These are phyloP conservation scores for Margaritispora aquatica DNA, from an alignment of 495 filamentous ascomycete species.

Conservation along the genomic window DNA sequence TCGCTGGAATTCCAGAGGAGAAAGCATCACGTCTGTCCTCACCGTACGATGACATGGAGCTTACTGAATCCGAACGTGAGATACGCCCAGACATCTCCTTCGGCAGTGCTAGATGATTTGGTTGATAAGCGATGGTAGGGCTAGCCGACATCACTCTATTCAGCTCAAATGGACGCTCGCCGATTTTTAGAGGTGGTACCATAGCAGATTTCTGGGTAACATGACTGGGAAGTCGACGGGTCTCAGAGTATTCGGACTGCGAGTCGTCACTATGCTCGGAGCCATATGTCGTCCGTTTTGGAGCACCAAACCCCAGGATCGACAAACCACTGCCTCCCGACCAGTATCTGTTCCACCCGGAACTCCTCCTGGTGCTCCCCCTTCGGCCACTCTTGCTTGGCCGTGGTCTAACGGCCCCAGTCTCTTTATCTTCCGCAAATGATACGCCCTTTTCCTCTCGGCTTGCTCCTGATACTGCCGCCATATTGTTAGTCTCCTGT, in stretches of 20 bases:
- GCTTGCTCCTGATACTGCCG: conserved; percentile 17
- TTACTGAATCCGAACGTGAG: conserved; percentile 52
- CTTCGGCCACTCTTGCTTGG: conserved; percentile 13
- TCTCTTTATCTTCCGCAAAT: conserved; percentile 29
- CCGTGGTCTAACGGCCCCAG: conserved; percentile 1
- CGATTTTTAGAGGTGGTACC: conserved; percentile 41
- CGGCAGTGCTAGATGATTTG: conserved; percentile 38
- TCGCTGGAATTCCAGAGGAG: conserved; percentile 49
- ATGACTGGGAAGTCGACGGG: conserved; percentile 33
- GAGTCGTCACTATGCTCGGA: conserved; percentile 41
- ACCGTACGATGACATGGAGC: conserved; percentile 47
- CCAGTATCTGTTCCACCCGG: conserved; percentile 57
- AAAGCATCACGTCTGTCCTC: conserved; percentile 30
- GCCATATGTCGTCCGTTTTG: conserved; percentile 33
- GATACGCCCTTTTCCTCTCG: conserved; percentile 34
- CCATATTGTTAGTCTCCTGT: conserved; percentile 22
- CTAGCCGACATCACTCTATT: conserved; percentile 57
- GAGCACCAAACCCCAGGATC: conserved; percentile 40
- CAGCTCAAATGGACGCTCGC: conserved; percentile 42
- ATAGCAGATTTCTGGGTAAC: conserved; percentile 46
- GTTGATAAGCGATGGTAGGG: conserved; percentile 55
- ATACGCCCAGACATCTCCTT: conserved; percentile 59
- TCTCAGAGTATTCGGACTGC: conserved; percentile 38
- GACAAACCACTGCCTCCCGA: conserved; percentile 48
- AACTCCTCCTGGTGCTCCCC: conserved; percentile 41